Evolutionary conservation across 148 eudicot genomes (phyloP), one percentile per base, ranked within the genome.

Genomic region (Chenopodium quinoa): DNA sequence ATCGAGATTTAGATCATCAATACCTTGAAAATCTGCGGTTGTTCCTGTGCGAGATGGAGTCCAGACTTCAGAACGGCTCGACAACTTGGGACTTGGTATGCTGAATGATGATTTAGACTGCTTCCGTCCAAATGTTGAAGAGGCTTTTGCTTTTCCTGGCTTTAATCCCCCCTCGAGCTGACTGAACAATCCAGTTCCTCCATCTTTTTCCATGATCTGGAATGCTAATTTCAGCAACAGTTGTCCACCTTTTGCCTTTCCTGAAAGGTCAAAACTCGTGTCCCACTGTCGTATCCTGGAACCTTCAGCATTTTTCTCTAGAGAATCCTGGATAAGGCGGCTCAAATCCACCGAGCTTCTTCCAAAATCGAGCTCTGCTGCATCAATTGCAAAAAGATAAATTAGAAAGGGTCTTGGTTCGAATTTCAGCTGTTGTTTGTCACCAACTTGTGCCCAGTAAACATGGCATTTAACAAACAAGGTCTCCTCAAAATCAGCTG

Each of bases 171-270:
- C 90, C 31, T 86, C 90, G 1, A 78, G 70, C 77, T 85, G 93
- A 77, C 79, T 90, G 71, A 91, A 93, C 75, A 95, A 83, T 32
- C 97, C 92, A 73, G 76, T 75, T 0, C 92, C 93, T 40, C 97
- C 99, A 79, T 96, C 99, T 82, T 93, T 96, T 84, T 96, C 99
- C 97, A 96, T 96, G 44, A 96, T 85, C 86, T 96, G 97, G 75
- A 96, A 93, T 29, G 97, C 95, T 70, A 96, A 76, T 79, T 93
- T 96, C 82, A 96, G 73, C 46, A 89, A 87, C 23, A 96, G 90
- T 50, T 93, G 95, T 63, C 97, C 99, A 2, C 98, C 98, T 58
- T 92, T 92, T 0, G 97, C 99, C 82, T 96, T 96, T 19, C 99
- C 99, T 5, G 89, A 79, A 13, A 96, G 90, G 62, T 78, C 87